A percentile compares a stretch with the other conserved stretches of the same genome.
These are phyloP conservation scores for Helianthus tuberosus DNA, from an alignment of 129 eudicot genomes.

Conservation along the genomic window DNA sequence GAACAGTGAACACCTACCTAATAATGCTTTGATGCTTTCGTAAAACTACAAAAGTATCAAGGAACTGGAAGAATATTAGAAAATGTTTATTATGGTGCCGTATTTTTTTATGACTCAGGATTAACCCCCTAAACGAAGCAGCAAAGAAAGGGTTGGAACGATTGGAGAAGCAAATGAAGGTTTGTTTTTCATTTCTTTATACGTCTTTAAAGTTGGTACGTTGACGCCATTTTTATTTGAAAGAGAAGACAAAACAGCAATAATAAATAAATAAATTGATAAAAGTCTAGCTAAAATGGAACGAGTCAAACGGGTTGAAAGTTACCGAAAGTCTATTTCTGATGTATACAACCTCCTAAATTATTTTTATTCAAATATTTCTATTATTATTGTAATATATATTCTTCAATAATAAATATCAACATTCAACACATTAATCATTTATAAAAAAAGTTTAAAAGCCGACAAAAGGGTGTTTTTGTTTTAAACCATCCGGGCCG, in stretches of 20 bases:
- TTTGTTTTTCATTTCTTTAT: conserved; percentile 26
- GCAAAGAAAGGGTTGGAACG: conserved; percentile 95
- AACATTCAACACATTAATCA: background rate
- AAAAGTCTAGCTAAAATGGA: background rate
- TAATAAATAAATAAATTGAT: background rate
- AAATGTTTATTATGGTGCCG: conserved; percentile 2
- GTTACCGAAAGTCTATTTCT: background rate
- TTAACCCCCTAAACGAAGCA: conserved; percentile 86
- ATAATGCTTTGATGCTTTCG: background rate
- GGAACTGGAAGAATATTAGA: background rate
- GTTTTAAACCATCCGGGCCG: background rate
- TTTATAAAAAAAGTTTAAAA: background rate
- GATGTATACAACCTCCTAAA: background rate
- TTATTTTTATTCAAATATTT: background rate
- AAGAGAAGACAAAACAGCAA: background rate
- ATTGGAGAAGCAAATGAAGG: conserved; percentile 98
- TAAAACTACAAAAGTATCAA: background rate
- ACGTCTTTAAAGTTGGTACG: conserved; percentile 5
- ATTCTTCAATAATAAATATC: background rate
- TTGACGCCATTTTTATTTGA: conserved; percentile 1
- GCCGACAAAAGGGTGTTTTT: background rate
- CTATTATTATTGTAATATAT: background rate
- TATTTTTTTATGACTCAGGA: conserved; percentile 49
- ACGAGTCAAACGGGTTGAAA: background rate
- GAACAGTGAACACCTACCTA: background rate